These are phyloP conservation scores for Niebla homalea DNA, from an alignment of 495 filamentous ascomycete species.

Conservation along the genomic window DNA sequence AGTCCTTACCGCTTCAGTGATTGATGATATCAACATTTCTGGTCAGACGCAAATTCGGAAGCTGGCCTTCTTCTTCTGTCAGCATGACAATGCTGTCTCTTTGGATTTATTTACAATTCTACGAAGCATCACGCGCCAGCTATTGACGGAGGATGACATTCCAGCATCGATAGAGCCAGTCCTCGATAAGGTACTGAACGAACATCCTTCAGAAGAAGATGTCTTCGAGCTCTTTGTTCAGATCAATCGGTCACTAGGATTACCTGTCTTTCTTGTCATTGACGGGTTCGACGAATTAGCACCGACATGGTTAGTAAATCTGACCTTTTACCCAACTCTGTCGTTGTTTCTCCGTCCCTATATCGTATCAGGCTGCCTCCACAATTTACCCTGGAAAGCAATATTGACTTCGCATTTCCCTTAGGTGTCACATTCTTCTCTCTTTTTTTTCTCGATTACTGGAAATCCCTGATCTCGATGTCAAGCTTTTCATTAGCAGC, in stretches of 20 bases:
- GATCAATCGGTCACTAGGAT: not conserved
- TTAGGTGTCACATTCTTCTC: not conserved
- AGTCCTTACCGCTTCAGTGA: not conserved
- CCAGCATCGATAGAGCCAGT: not conserved
- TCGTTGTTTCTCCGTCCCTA: too few relatives aligned
- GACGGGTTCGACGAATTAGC: constrained; percentile 6
- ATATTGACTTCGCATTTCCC: too few relatives aligned
- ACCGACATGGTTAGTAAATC: not conserved
- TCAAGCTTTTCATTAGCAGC: constrained; percentile 11
- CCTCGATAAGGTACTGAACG: not conserved
- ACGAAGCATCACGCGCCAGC: constrained; percentile 5
- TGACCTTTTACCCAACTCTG: too few relatives aligned
- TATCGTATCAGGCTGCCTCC: too few relatives aligned
- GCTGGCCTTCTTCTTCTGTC: constrained; percentile 11
- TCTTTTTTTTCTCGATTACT: not conserved
- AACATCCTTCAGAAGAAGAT: not conserved
- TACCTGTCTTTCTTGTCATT: not conserved
- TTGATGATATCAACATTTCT: constrained; percentile 5
- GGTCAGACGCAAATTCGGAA: not conserved
- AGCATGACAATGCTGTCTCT: constrained; percentile 6
- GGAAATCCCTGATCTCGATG: not conserved
- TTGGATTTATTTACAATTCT: constrained; percentile 4
- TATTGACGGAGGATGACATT: constrained; percentile 1
- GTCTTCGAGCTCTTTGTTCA: not conserved
- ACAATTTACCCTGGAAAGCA: too few relatives aligned